phyloP scores from a whole-genome alignment of 805 yeast genomes.

The Metschnikowia henanensis region DNA sequence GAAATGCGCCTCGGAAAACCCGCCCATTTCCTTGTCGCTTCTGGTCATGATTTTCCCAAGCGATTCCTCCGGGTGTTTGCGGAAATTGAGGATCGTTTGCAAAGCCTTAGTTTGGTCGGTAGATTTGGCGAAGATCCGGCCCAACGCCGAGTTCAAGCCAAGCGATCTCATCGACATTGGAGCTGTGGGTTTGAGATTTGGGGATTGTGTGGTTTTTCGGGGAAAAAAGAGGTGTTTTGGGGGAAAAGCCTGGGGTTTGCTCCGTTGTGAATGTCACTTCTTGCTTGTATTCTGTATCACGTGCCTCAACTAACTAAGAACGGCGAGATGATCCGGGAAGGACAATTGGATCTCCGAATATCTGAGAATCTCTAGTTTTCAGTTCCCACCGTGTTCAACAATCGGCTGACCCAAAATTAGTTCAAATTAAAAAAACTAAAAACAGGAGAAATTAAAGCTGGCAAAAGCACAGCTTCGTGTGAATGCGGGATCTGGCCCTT shows the following conservation, averaged over 20 bases:
- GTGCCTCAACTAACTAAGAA: too few species aligned
- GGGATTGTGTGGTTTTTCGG: background rate
- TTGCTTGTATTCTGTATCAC: constrained; percentile 11
- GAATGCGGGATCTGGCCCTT: too few species aligned
- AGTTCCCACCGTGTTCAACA: too few species aligned
- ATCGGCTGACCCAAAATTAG: too few species aligned
- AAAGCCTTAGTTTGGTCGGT: constrained; percentile 28
- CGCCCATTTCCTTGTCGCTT: constrained; percentile 76
- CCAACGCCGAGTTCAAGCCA: constrained; percentile 37
- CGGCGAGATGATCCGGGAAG: too few species aligned
- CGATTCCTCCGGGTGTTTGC: constrained; percentile 42
- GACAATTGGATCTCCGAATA: too few species aligned
- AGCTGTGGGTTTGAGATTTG: background rate
- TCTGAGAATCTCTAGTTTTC: too few species aligned
- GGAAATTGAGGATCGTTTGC: constrained; percentile 58
- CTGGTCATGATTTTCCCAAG: constrained; percentile 55
- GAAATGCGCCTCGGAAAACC: constrained; percentile 65
- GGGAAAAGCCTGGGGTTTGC: too few species aligned
- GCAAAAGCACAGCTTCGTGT: too few species aligned
- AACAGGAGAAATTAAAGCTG: too few species aligned
- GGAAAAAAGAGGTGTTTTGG: too few species aligned
- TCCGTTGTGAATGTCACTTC: background rate
- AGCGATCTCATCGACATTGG: constrained; percentile 43
- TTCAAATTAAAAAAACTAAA: too few species aligned
- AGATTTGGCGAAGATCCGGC: constrained; percentile 36